Percentiles rank a stretch among this genome's conserved stretches.
phyloP scores from a whole-genome alignment of 164 flowering plant genomes.

The Aristolochia contorta region DNA sequence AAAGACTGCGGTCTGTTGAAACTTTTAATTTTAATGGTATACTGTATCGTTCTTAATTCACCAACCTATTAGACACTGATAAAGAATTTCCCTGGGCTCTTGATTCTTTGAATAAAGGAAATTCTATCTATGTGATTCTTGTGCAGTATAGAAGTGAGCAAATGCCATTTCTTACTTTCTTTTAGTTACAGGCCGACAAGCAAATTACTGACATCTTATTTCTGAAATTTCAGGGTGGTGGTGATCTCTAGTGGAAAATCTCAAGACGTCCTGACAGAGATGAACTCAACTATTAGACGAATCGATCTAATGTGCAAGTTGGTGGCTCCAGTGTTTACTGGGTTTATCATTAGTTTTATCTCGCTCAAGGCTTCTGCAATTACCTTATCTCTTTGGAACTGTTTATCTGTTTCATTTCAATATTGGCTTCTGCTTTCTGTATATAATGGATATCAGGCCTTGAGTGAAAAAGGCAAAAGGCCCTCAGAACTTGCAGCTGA shows the following conservation, averaged over 20 bases:
- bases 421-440: slow-evolving; percentile 79
- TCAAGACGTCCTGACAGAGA: slow-evolving; percentile 41
- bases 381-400: slow-evolving; percentile 56
- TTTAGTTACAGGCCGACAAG: too few species aligned
- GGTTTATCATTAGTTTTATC: slow-evolving; percentile 73
- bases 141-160: too few species aligned
- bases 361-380: slow-evolving; percentile 75
- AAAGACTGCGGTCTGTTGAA: too few species aligned
- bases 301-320: slow-evolving; percentile 79
- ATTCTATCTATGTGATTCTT: too few species aligned
- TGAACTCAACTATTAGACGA: slow-evolving; percentile 67
- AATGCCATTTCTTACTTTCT: too few species aligned
- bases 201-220: too few species aligned
- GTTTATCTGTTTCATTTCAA: slow-evolving; percentile 48
- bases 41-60: too few species aligned
- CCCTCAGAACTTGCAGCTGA: slow-evolving; percentile 13
- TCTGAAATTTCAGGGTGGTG: slow-evolving; percentile 52
- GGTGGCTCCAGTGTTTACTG: slow-evolving; percentile 62
- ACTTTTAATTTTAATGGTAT: too few species aligned
- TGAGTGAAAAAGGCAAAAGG: slow-evolving; percentile 36
- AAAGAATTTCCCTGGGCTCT: too few species aligned
- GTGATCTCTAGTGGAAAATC: slow-evolving; percentile 66
- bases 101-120: too few species aligned
- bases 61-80: too few species aligned
- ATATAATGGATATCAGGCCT: slow-evolving; percentile 59